Evolutionary conservation across 164 flowering plant species (phyloP).

Genomic region (Amborella trichopoda): DNA sequence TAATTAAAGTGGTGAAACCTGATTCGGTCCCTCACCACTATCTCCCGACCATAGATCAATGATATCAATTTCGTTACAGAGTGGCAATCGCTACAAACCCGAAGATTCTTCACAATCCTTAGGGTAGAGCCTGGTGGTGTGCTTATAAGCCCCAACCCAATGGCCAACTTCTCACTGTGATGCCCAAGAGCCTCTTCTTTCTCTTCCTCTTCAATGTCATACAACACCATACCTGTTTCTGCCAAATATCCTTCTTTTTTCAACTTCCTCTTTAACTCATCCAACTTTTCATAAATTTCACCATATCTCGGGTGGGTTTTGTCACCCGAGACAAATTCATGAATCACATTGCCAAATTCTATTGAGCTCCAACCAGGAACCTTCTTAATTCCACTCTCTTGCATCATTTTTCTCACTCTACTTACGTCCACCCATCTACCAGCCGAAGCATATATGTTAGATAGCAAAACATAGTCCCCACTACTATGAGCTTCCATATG

Average conservation of each 20-base stretch:
- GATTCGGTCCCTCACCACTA: constrained; percentile 19
- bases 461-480: constrained; percentile 18
- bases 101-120: constrained; percentile 19
- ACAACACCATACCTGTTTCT: constrained; percentile 10
- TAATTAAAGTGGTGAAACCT: constrained; percentile 25
- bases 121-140: constrained; percentile 9
- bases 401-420: constrained; percentile 19
- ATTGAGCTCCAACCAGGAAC: constrained; percentile 21
- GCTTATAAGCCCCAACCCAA: constrained; percentile 15
- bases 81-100: constrained; percentile 22
- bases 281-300: constrained; percentile 10
- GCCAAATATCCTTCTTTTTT: constrained; percentile 9
- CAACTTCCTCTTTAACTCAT: constrained; percentile 11
- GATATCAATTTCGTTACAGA: constrained; percentile 16
- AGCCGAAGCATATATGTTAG: constrained; percentile 18
- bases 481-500: constrained; percentile 13
- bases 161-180: constrained; percentile 21
- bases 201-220: constrained; percentile 20
- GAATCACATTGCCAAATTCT: constrained; percentile 13
- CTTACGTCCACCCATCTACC: constrained; percentile 21
- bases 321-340: constrained; percentile 25
- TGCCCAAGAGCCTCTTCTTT: constrained; percentile 16
- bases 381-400: constrained; percentile 13
- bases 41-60: constrained; percentile 17
- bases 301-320: constrained; percentile 14